phyloP scores from a whole-genome alignment of 495 filamentous ascomycete species.

The Penicillium simplicissimum region DNA sequence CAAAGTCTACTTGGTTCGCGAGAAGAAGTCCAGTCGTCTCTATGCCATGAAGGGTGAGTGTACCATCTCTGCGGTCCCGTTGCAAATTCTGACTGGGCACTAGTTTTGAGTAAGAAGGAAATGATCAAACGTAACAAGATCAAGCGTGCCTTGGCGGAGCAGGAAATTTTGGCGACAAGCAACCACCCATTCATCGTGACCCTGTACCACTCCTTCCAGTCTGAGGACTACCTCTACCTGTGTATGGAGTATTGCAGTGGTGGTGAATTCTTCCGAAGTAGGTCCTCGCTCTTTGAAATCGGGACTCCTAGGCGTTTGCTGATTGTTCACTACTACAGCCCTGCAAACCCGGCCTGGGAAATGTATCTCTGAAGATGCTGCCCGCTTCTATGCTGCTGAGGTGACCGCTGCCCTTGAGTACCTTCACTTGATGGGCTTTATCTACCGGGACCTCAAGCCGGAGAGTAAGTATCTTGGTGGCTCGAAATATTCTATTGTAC shows the following conservation, averaged over 20 bases:
- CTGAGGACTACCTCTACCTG: constrained; percentile 94
- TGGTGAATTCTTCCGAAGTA: constrained; percentile 92
- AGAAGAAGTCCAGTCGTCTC: constrained; percentile 92
- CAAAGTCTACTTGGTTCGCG: constrained; percentile 94
- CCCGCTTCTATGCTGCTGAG: constrained; percentile 95
- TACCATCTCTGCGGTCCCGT: background rate
- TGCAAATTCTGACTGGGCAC: constrained; percentile 15
- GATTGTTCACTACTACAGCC: constrained; percentile 47
- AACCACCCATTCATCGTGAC: constrained; percentile 99
- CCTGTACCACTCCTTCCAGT: constrained; percentile 97
- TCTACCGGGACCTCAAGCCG: constrained; percentile 96
- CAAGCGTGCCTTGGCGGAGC: constrained; percentile 94
- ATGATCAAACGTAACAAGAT: constrained; percentile 99
- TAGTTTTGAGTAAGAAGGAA: constrained; percentile 98
- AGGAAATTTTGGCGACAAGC: constrained; percentile 96
- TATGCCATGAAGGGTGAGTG: constrained; percentile 97
- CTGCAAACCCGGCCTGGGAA: constrained; percentile 96
- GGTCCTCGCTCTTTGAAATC: constrained; percentile 13
- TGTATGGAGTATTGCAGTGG: constrained; percentile 99
- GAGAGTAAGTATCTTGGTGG: constrained; percentile 67
- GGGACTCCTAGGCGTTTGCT: background rate
- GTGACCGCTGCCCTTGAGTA: constrained; percentile 98
- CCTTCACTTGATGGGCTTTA: constrained; percentile 98
- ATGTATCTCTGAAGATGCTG: constrained; percentile 95
- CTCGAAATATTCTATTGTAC: background rate